Conservation (phyloP, 129 eudicot species). For the Erigeron canadensis region DNA sequence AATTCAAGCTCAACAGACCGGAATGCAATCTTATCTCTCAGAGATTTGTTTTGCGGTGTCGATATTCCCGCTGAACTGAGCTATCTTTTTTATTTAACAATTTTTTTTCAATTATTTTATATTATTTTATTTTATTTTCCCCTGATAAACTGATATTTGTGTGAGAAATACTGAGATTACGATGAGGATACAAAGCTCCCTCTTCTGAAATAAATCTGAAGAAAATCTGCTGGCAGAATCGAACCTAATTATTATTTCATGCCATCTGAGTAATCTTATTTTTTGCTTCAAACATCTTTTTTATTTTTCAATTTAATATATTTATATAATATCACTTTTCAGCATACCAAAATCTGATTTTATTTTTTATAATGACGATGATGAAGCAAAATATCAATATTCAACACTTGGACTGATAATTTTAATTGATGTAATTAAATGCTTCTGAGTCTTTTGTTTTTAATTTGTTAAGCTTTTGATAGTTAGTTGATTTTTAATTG, state of each 20-base stretch:
- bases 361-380: constrained; percentile 5
- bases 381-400: constrained; percentile 28
- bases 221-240: constrained; percentile 54
- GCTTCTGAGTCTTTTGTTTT: constrained; percentile 25
- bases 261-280: constrained; percentile 39
- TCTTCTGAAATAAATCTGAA: constrained; percentile 42
- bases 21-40: constrained; percentile 42
- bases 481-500: constrained; percentile 5
- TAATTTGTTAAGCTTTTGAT: background rate
- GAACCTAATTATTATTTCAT: constrained; percentile 37
- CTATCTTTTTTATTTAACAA: constrained; percentile 22
- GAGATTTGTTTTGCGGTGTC: constrained; percentile 23
- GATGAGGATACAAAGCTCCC: constrained; percentile 61
- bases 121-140: background rate
- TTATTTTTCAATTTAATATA: background rate
- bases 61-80: constrained; percentile 31
- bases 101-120: background rate
- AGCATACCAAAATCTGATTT: background rate
- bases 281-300: background rate
- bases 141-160: background rate
- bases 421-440: constrained; percentile 21
- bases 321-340: background rate
- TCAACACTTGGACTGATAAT: constrained; percentile 40
- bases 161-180: constrained; percentile 20
- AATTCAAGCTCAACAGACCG: constrained; percentile 79